Conservation (phyloP, 495 filamentous ascomycete species). For the Hypoxylon trugodes region DNA sequence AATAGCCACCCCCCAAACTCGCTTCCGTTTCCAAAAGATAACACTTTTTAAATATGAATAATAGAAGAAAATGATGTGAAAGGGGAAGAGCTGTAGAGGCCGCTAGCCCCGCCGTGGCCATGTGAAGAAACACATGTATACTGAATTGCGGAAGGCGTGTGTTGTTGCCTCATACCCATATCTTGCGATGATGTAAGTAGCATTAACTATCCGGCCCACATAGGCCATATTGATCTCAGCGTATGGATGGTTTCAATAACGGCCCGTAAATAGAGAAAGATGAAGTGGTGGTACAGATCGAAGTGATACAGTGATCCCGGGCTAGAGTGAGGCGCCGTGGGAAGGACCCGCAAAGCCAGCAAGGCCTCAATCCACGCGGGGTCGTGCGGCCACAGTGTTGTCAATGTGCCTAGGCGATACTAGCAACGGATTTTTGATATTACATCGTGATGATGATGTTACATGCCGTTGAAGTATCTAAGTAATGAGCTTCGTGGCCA, state of each 20-base stretch:
- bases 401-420: slow-evolving; percentile 8
- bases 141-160: no score
- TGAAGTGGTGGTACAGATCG: slow-evolving; percentile 19
- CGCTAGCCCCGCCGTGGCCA: no score
- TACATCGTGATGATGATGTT: slow-evolving; percentile 33
- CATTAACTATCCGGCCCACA: slow-evolving; percentile 17
- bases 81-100: no score
- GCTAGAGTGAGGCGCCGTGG: not conserved
- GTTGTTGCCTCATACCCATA: no score
- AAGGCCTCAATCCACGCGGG: slow-evolving; percentile 1
- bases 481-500: slow-evolving; percentile 1
- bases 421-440: slow-evolving; percentile 9
- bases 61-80: no score
- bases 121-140: no score
- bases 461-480: slow-evolving; percentile 18
- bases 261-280: no score
- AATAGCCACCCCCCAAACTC: no score
- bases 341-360: not conserved
- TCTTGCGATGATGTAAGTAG: no score
- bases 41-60: no score
- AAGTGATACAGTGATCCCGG: slow-evolving; percentile 7
- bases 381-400: not conserved
- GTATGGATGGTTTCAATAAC: not conserved
- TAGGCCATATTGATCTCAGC: slow-evolving; percentile 14
- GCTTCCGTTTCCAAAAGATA: no score